A percentile compares a stretch with the other conserved stretches of the same genome.
phyloP scores from a whole-genome alignment of 1,284 basidiomycete genomes.

The Ceratobasidium sp. region DNA sequence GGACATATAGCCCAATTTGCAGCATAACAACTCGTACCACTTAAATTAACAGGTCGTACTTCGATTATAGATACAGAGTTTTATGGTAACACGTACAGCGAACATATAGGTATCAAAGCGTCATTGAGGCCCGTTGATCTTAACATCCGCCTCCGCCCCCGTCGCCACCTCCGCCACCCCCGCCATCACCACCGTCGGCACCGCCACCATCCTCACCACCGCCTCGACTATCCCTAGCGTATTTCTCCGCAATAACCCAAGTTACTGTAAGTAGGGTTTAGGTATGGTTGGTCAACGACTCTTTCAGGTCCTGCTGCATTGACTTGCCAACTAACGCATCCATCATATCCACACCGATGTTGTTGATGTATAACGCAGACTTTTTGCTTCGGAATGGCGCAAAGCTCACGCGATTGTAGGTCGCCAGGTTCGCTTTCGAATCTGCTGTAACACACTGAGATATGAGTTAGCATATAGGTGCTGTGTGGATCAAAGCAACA shows the following conservation, averaged over 20 bases:
- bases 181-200: too few species aligned
- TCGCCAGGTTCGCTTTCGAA: slow-evolving; percentile 13
- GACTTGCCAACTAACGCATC: slow-evolving; percentile 36
- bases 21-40: too few species aligned
- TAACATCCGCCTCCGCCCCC: neutral
- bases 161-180: neutral
- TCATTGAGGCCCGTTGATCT: too few species aligned
- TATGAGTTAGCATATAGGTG: neutral
- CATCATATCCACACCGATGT: neutral
- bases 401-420: slow-evolving; percentile 26
- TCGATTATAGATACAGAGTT: too few species aligned
- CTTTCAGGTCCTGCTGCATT: neutral
- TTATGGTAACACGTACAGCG: too few species aligned
- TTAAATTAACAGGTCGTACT: too few species aligned
- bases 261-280: neutral
- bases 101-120: too few species aligned
- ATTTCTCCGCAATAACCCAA: slow-evolving; percentile 17
- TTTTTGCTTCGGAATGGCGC: slow-evolving; percentile 6
- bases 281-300: neutral
- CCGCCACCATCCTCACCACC: neutral
- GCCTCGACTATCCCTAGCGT: neutral
- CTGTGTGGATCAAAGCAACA: neutral
- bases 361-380: slow-evolving; percentile 29
- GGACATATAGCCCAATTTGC: too few species aligned
- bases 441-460: slow-evolving; percentile 26